Evolutionary conservation across 2,329 filamentous ascomycete species (phyloP), one percentile per base, ranked within the genome.

Genomic region (Nothophoma quercina): DNA sequence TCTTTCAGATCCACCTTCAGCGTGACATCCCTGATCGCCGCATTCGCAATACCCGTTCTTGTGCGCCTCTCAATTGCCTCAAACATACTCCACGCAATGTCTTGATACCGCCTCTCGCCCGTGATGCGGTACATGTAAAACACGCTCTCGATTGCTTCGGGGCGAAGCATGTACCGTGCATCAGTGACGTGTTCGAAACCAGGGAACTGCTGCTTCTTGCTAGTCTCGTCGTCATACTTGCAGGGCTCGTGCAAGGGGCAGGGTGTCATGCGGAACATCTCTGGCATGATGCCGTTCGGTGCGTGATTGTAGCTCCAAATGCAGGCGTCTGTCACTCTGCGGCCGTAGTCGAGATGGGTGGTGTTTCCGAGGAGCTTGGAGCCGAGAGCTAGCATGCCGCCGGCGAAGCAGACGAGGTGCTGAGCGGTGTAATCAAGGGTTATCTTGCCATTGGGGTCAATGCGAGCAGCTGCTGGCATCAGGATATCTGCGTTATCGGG

Each of bases 121-220:
- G 88, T 91, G 54, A 89, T 77, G 44, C 88, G 83, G 69, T 87
- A 90, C 78, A 92, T 83, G 65, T 90, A 82, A 69, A 91, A 93
- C 4, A 93, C 82, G 18, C 85, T 88, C 75, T 92, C 89, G 50
- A 92, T 89, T 1, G 88, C 88, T 72, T 92, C 89, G 8, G 88
- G 89, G 5, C 72, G 81, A 15, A 89, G 76, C 28, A 88, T 81
- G 68, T 88, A 89, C 41, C 80, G 78, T 23, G 77, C 73, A 59
- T 88, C 85, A 29, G 75, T 69, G 19, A 86, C 77, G 13, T 77
- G 74, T 5, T 80, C 75, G 73, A 87, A 84, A 12, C 85, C 85
- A 2, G 74, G 76, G 7, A 55, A 51, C n/a, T 56, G 45, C 40
- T 62, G 58, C 1, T 7, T 29, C 12, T 21, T 6, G 7, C 23